Evolutionary conservation across 1,139 yeast genomes (phyloP), one percentile per base, ranked within the genome.

Genomic region (Debaryomyces psychrophilus): DNA sequence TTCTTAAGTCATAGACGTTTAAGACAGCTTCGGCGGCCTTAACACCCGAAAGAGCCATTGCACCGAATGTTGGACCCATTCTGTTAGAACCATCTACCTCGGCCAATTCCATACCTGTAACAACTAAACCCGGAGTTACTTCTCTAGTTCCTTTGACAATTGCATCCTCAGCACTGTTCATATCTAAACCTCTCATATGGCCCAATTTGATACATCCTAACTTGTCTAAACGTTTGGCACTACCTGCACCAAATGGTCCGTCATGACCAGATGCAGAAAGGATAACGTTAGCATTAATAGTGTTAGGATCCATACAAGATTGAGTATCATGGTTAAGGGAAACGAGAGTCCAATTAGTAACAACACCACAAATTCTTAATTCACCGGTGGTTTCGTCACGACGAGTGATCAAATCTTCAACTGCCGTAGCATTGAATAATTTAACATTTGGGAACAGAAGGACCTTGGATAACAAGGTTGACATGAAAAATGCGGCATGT

Each of bases 61-160:
- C 92, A 48, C 90, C 92, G 55, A 86, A 86, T 28, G 92, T 86
- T 44, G 93, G 92, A 14, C 93, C 92, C 92, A 86, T 86, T 68
- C 93, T 80, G 76, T 85, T 83, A 54, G 82, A 78, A 34, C 90
- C 90, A 57, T 84, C 89, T 46, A 85, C 80, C 62, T 86, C 92
- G 29, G 90, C 84, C 54, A 85, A 76, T 65, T 86, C 93, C 93
- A 86, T 86, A 55, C 93, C 92, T 9, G 87, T 88, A 55, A 85
- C 83, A 55, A 86, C 83, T 57, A 86, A 77, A 35, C 89, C 88
- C 22, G 87, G 88, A 47, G 79, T 80, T 46, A 85, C 81, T 61
- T 83, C 86, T 63, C 85, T 78, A 31, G 92, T 81, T 46, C 81
- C 76, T 67, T 82, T 84, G 50, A 86, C 93, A 57, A 86, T 85